A percentile compares a stretch with the other conserved stretches of the same genome.
These are phyloP conservation scores for Leccinum imitatum DNA, from an alignment of 768 basidiomycete genomes.

Conservation along the genomic window DNA sequence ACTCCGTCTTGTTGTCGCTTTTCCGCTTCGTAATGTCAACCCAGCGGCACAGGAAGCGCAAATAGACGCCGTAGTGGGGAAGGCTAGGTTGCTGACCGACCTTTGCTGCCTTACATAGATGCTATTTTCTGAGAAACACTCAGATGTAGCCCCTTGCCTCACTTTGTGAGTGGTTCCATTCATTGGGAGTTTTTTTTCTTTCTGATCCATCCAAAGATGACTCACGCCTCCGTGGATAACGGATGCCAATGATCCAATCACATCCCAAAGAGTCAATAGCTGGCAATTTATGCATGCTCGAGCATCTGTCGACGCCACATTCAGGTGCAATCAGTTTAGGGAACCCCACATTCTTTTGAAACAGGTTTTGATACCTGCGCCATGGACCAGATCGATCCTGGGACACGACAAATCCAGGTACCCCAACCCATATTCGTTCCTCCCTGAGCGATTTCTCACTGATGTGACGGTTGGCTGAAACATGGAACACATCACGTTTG, in stretches of 20 bases:
- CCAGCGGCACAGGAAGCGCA: conserved; percentile 15
- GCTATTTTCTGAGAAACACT: conserved; percentile 35
- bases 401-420: background rate
- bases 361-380: too few species aligned
- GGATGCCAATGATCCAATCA: background rate
- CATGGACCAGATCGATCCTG: background rate
- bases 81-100: conserved; percentile 9
- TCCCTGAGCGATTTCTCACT: background rate
- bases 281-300: background rate
- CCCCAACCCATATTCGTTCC: background rate
- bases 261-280: conserved; percentile 36
- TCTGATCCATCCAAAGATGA: conserved; percentile 7
- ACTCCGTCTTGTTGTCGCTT: conserved; percentile 1
- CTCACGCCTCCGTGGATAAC: conserved; percentile 9
- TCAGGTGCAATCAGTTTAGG: conserved; percentile 21
- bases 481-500: conserved; percentile 9
- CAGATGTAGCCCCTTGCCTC: conserved; percentile 1
- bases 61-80: conserved; percentile 15
- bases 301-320: background rate
- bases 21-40: conserved; percentile 2
- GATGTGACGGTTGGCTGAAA: background rate
- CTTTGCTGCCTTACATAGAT: conserved; percentile 34
- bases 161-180: background rate
- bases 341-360: conserved; percentile 27
- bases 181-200: too few species aligned